Percentiles rank a stretch among this genome's conserved stretches.
Conservation (phyloP, 2,329 filamentous ascomycete species). For the Fusarium lateritium region DNA sequence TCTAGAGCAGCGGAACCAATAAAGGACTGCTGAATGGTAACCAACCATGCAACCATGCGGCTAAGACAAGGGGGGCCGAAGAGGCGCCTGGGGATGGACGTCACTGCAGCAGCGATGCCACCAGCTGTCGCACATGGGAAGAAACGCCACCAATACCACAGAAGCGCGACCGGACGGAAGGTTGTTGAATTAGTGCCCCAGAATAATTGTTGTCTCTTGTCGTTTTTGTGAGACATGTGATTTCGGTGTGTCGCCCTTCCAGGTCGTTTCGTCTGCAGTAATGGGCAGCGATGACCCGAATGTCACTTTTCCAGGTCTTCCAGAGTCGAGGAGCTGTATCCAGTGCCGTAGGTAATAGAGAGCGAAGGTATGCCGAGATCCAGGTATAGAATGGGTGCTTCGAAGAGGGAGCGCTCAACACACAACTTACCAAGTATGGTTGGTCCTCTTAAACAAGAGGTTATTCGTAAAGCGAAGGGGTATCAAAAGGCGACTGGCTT, state of each 20-base stretch:
- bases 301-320: slow-evolving; percentile 6
- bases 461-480: slow-evolving; percentile 40
- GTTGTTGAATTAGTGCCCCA: slow-evolving; percentile 24
- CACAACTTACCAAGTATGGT: slow-evolving; percentile 48
- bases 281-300: slow-evolving; percentile 25
- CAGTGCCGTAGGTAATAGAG: slow-evolving; percentile 8
- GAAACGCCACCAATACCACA: slow-evolving; percentile 40
- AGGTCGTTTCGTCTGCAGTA: slow-evolving; percentile 5
- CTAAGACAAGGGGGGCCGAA: slow-evolving; percentile 46
- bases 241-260: slow-evolving; percentile 23
- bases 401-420: slow-evolving; percentile 13
- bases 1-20: slow-evolving; percentile 40
- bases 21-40: slow-evolving; percentile 45
- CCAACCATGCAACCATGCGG: slow-evolving; percentile 40
- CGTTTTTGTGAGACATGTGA: slow-evolving; percentile 26
- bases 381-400: slow-evolving; percentile 8
- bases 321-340: slow-evolving; percentile 11
- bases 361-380: slow-evolving; percentile 2
- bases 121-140: slow-evolving; percentile 32
- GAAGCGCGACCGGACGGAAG: slow-evolving; percentile 26
- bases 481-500: slow-evolving; percentile 50
- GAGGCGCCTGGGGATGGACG: slow-evolving; percentile 40
- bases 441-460: slow-evolving; percentile 41
- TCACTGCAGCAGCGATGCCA: slow-evolving; percentile 45
- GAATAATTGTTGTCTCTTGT: slow-evolving; percentile 17